These are phyloP conservation scores for Austroboletus festivus DNA, from an alignment of 768 basidiomycete genomes.

Conservation along the genomic window DNA sequence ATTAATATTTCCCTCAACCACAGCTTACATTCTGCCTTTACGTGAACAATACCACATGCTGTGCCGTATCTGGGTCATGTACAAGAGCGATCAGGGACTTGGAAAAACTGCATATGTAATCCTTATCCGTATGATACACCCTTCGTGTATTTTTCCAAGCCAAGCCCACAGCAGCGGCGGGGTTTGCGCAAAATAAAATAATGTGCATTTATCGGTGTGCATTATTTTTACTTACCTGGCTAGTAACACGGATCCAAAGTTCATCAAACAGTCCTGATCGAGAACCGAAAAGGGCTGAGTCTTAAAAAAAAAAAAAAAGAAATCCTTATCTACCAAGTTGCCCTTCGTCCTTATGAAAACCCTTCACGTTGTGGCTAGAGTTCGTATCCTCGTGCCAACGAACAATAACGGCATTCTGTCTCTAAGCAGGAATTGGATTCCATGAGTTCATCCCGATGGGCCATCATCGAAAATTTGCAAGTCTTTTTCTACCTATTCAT, in stretches of 20 bases:
- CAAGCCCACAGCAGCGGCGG: conserved; percentile 1
- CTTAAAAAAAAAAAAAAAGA: not conserved
- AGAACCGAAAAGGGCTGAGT: not conserved
- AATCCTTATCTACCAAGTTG: not conserved
- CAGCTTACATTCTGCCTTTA: conserved; percentile 1
- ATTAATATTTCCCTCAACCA: conserved; percentile 6
- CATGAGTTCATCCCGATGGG: conserved; percentile 14
- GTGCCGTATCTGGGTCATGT: not conserved
- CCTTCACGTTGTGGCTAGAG: conserved; percentile 3
- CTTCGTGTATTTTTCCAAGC: not conserved
- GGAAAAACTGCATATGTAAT: not conserved
- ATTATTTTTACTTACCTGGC: conserved; percentile 2
- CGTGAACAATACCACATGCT: conserved; percentile 8
- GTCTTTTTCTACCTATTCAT: conserved; percentile 22
- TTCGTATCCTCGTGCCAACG: conserved; percentile 19
- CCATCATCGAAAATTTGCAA: conserved; percentile 14
- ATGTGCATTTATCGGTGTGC: not conserved
- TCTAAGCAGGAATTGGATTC: conserved; percentile 13
- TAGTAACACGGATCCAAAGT: not conserved
- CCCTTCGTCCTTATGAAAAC: not conserved
- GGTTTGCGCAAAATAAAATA: conserved; percentile 8
- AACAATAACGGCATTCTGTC: conserved; percentile 16
- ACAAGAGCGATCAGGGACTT: conserved; percentile 18
- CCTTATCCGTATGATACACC: conserved; percentile 1
- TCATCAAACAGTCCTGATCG: not conserved